Percentiles rank a stretch among this genome's conserved stretches.
phyloP scores from a whole-genome alignment of 2,329 filamentous ascomycete species.

The Venturia pyrina region DNA sequence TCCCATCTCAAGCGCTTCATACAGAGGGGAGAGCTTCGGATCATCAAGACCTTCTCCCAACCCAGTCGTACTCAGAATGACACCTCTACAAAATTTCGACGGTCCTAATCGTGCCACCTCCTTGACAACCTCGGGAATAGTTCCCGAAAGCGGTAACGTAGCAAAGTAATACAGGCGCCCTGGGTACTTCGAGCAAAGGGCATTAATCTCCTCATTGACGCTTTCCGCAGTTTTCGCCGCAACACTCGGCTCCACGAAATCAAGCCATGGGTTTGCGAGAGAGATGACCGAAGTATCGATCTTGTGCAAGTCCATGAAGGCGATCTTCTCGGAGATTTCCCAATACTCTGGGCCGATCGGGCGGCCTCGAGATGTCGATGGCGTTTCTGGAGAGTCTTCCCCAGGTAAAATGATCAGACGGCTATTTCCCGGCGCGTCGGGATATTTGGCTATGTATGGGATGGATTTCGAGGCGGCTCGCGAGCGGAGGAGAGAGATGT shows the following conservation, averaged over 20 bases:
- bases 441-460: conserved; percentile 61
- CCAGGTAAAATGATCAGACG: conserved; percentile 58
- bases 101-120: conserved; percentile 54
- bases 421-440: conserved; percentile 39
- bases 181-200: conserved; percentile 55
- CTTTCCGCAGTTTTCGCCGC: conserved; percentile 48
- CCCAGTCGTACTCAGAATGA: conserved; percentile 79
- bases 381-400: conserved; percentile 43
- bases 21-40: conserved; percentile 58
- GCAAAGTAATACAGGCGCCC: conserved; percentile 75
- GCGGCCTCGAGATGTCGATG: conserved; percentile 54
- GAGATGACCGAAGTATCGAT: conserved; percentile 81
- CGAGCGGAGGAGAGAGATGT: conserved; percentile 46
- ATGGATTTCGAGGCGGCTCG: conserved; percentile 41
- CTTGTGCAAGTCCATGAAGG: conserved; percentile 76
- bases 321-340: conserved; percentile 66
- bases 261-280: conserved; percentile 88
- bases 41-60: conserved; percentile 76
- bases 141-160: conserved; percentile 65
- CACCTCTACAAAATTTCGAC: conserved; percentile 64
- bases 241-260: conserved; percentile 63
- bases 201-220: conserved; percentile 71
- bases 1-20: conserved; percentile 55
- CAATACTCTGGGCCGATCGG: conserved; percentile 79
- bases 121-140: conserved; percentile 47